These are phyloP conservation scores for Leccinellum albellum DNA, from an alignment of 768 basidiomycete genomes.

Conservation along the genomic window DNA sequence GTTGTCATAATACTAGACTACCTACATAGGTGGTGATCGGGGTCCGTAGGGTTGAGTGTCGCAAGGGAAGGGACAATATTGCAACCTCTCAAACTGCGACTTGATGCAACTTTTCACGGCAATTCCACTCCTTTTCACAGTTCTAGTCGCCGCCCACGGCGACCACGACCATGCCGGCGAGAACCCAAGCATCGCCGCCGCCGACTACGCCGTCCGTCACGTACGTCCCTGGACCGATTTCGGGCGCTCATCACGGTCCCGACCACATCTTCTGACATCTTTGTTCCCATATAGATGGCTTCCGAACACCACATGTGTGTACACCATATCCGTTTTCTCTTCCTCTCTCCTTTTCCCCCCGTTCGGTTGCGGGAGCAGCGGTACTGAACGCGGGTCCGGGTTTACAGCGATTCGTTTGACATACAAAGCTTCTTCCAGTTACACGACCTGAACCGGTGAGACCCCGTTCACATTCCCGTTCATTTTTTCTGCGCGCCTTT, in stretches of 20 bases:
- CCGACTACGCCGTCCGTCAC: conserved; percentile 82
- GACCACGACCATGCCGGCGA: conserved; percentile 55
- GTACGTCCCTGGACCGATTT: conserved; percentile 48
- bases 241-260: background rate
- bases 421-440: conserved; percentile 88
- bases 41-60: conserved; percentile 9
- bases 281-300: conserved; percentile 62
- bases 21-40: no score
- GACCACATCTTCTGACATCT: conserved; percentile 11
- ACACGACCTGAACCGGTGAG: conserved; percentile 85
- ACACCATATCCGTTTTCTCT: conserved; percentile 1
- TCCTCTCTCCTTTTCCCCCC: background rate
- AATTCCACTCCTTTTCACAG: conserved; percentile 37
- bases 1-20: no score
- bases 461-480: background rate
- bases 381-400: background rate
- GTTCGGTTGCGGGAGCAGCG: background rate
- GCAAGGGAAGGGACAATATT: background rate
- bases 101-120: conserved; percentile 47
- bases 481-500: background rate
- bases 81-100: conserved; percentile 9
- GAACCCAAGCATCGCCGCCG: conserved; percentile 48
- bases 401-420: conserved; percentile 73
- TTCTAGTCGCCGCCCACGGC: conserved; percentile 51
- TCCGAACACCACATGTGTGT: conserved; percentile 82